A percentile compares a stretch with the other conserved stretches of the same genome.
Conservation (phyloP, 345 rosid genomes). For the Eucalyptus marginata region DNA sequence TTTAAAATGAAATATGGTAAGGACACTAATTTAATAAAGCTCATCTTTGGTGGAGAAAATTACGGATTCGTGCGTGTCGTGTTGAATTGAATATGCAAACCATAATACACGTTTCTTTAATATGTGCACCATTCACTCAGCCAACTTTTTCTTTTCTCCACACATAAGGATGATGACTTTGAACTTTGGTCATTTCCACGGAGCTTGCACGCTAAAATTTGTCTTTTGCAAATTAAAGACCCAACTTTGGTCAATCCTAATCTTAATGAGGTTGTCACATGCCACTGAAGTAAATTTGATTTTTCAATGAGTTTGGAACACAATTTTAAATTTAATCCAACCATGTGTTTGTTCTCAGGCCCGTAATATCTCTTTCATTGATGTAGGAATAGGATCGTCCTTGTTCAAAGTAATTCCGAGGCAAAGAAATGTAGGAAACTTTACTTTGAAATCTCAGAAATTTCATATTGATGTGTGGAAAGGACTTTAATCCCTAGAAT, state of each 20-base stretch:
- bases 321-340: too few species aligned
- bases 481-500: conserved; percentile 56
- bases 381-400: conserved; percentile 11
- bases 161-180: background rate
- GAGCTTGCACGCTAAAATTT: background rate
- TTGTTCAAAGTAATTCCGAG: conserved; percentile 39
- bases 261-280: background rate
- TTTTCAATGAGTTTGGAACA: background rate
- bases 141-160: background rate
- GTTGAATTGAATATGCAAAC: too few species aligned
- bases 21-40: too few species aligned
- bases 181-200: background rate
- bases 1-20: too few species aligned
- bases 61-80: too few species aligned
- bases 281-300: background rate
- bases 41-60: too few species aligned
- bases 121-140: too few species aligned
- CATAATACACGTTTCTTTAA: too few species aligned
- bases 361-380: conserved; percentile 1
- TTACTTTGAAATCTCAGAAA: conserved; percentile 64
- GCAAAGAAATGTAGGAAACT: conserved; percentile 74
- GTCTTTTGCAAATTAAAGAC: background rate
- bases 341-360: too few species aligned
- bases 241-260: background rate
- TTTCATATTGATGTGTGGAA: conserved; percentile 41